Percentiles rank a stretch among this genome's conserved stretches.
Conservation (phyloP, 2,329 filamentous ascomycete species). For the Sclerotinia trifoliorum region DNA sequence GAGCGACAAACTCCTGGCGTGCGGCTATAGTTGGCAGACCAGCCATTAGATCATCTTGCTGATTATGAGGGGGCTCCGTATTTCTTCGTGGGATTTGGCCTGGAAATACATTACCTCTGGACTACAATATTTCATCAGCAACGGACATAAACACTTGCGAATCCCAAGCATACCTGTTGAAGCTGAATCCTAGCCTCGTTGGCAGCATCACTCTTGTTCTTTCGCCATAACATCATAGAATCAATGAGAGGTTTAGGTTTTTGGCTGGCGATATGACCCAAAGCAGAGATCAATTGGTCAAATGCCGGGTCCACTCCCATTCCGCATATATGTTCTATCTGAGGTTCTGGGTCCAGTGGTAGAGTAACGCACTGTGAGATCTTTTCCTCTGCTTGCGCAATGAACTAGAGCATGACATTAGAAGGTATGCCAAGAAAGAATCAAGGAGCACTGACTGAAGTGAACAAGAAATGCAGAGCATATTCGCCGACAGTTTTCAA, state of each 20-base stretch:
- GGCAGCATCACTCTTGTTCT: slow-evolving; percentile 88
- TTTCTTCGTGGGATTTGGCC: slow-evolving; percentile 62
- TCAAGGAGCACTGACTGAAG: slow-evolving; percentile 60
- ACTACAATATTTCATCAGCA: slow-evolving; percentile 26
- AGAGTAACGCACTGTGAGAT: slow-evolving; percentile 83
- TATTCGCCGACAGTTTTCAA: slow-evolving; percentile 96
- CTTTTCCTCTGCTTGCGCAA: slow-evolving; percentile 94
- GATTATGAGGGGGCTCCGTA: slow-evolving; percentile 58
- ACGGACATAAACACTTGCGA: not conserved
- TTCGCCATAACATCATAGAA: slow-evolving; percentile 97
- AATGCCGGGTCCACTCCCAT: slow-evolving; percentile 84
- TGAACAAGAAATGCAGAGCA: slow-evolving; percentile 93
- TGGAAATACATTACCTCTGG: slow-evolving; percentile 29
- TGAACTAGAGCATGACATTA: slow-evolving; percentile 60
- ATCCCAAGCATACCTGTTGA: slow-evolving; percentile 46
- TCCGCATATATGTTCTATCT: slow-evolving; percentile 87
- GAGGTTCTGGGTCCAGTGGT: slow-evolving; percentile 75
- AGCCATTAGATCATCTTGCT: slow-evolving; percentile 27
- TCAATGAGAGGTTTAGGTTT: slow-evolving; percentile 96
- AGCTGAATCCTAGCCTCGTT: slow-evolving; percentile 62
- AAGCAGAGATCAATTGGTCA: slow-evolving; percentile 87
- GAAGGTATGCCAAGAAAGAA: slow-evolving; percentile 13
- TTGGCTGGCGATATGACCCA: slow-evolving; percentile 90
- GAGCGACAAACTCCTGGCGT: slow-evolving; percentile 68
- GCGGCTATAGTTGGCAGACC: slow-evolving; percentile 41